Base-by-base conservation (phyloP, 106 monocot species). In the Apostasia shenzhenica region DNA sequence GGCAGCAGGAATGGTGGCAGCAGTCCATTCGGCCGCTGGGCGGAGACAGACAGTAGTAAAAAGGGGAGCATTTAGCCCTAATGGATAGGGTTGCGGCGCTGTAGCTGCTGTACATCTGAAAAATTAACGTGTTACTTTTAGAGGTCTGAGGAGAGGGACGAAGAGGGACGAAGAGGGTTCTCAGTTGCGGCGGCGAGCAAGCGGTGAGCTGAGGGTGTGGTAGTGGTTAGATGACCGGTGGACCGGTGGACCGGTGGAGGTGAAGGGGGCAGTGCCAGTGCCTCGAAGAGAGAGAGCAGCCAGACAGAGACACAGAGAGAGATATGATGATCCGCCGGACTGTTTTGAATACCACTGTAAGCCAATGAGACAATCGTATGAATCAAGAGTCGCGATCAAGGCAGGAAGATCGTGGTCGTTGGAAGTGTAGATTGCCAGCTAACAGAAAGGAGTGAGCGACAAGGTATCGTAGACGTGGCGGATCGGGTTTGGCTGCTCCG, bases 1-100 rank as follows among this genome's bases (percentile, higher is more conserved):
- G 59, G 61, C 50, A 72, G 51, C 59, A 57, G 2, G 59, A 14
- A 57, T 6, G 41, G 52, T 51, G 50, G 14, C 9, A 50, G 13
- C 44, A 54, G 14, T 38, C 13, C 54, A 10, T 48, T 44, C 10
- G 67, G 48, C 53, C 40, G 51, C 62, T 55, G 63, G 61, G 4
- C 43, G 13, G 7, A 5, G 40, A 71, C 10, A 54, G 43, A 60
- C 39, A 48, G 48, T 66, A 38, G 57, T n/a, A 67, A 1, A 70
- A 59, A 7, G 58, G 67, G 12, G 59, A 65, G 26, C 48, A 66
- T 46, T 78, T 78, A 53, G 72, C 67, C 61, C 78, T 78, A 10
- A 78, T 40, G 67, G 67, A 52, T 48, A 72, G 44, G 66, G 72
- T 11, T 41, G 67, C 14, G 48, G 78, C 50, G 13, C 59, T 41